Conservation (phyloP, 371 early-diverging fungal genomes). For the Mortierella sp. region DNA sequence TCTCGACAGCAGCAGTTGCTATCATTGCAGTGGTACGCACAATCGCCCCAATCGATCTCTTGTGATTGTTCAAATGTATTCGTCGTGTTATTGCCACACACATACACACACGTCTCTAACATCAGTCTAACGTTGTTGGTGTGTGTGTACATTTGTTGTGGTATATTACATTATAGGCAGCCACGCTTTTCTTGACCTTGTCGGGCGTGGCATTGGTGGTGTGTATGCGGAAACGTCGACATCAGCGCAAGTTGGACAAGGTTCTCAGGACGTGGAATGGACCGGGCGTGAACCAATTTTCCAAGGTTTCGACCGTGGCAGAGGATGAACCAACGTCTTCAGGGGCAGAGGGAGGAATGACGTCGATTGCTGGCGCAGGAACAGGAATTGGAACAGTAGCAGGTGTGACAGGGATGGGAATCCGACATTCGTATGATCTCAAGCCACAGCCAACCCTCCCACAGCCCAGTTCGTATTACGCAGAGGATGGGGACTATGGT, state of each 20-base stretch:
- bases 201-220: slow-evolving; percentile 19
- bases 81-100: too few species aligned
- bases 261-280: slow-evolving; percentile 29
- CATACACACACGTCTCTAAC: background rate
- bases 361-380: background rate
- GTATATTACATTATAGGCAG: slow-evolving; percentile 14
- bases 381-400: slow-evolving; percentile 8
- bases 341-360: too few species aligned
- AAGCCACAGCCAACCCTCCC: slow-evolving; percentile 22
- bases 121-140: background rate
- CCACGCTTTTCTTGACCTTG: slow-evolving; percentile 20
- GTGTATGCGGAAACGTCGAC: slow-evolving; percentile 21
- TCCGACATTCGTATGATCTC: background rate
- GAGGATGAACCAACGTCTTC: slow-evolving; percentile 10
- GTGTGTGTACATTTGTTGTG: background rate
- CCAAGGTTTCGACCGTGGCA: slow-evolving; percentile 23
- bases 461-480: slow-evolving; percentile 11
- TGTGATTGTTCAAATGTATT: background rate
- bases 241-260: slow-evolving; percentile 21
- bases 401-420: background rate
- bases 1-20: slow-evolving; percentile 21
- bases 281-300: slow-evolving; percentile 12
- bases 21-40: slow-evolving; percentile 42
- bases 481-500: slow-evolving; percentile 22
- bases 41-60: background rate